Conservation (phyloP, 2,329 filamentous ascomycete genomes). For the Colletotrichum eleusines region DNA sequence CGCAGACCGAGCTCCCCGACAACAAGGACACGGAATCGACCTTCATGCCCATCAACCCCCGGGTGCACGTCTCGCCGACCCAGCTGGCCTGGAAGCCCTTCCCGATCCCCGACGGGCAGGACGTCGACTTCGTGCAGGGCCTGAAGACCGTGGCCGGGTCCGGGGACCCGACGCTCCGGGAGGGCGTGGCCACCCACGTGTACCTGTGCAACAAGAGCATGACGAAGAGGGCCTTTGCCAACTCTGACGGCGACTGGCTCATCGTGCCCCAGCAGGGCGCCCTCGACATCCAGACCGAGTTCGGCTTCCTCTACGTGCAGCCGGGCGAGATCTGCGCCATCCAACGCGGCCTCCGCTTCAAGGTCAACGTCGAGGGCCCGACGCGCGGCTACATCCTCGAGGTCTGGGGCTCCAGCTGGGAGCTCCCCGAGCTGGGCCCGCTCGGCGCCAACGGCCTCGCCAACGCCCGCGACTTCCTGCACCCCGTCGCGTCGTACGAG, state of each 20-base stretch:
- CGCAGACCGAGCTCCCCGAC: conserved; percentile 36
- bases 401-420: conserved; percentile 73
- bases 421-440: conserved; percentile 75
- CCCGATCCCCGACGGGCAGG: conserved; percentile 46
- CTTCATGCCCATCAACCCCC: conserved; percentile 59
- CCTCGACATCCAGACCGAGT: conserved; percentile 76
- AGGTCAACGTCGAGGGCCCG: conserved; percentile 70
- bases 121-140: conserved; percentile 60
- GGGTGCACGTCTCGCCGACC: conserved; percentile 58
- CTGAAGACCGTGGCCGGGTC: conserved; percentile 62
- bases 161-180: conserved; percentile 61
- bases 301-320: conserved; percentile 72
- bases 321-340: conserved; percentile 77
- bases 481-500: conserved; percentile 70
- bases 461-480: conserved; percentile 74
- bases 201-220: conserved; percentile 62
- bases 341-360: conserved; percentile 67
- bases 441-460: conserved; percentile 76
- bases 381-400: conserved; percentile 76
- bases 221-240: conserved; percentile 61
- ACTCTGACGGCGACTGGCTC: conserved; percentile 75
- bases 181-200: conserved; percentile 63
- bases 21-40: conserved; percentile 53
- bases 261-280: conserved; percentile 75
- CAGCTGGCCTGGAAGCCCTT: conserved; percentile 61